Conservation (phyloP, 2,329 filamentous ascomycete genomes). For the Zymoseptoria pseudotritici region DNA sequence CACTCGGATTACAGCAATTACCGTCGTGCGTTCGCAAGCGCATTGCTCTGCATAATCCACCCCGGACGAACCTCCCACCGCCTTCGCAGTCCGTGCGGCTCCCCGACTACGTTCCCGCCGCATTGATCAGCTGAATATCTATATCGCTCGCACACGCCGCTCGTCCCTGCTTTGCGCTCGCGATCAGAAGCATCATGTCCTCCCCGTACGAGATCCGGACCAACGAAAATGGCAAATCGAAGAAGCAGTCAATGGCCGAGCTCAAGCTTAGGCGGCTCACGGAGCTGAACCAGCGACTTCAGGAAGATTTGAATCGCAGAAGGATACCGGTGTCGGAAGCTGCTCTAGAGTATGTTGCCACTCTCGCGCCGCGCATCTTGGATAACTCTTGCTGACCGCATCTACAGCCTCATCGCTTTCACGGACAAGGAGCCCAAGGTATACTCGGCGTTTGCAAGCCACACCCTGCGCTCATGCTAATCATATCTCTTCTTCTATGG, state of each 20-base stretch:
- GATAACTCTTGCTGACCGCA: constrained; percentile 7
- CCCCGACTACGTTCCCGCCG: not conserved
- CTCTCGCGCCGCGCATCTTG: not conserved
- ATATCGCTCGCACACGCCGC: not conserved
- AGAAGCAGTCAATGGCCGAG: constrained; percentile 99
- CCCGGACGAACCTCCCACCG: not conserved
- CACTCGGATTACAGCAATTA: constrained; percentile 1
- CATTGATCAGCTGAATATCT: not conserved
- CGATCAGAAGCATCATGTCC: constrained; percentile 41
- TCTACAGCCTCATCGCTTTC: constrained; percentile 82
- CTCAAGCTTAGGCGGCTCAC: constrained; percentile 93
- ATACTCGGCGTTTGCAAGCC: not conserved
- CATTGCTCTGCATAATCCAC: constrained; percentile 2
- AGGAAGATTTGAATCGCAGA: constrained; percentile 91
- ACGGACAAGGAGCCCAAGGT: constrained; percentile 81
- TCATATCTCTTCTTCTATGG: not conserved
- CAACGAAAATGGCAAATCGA: constrained; percentile 67
- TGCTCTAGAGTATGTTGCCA: constrained; percentile 48
- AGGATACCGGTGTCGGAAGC: constrained; percentile 94
- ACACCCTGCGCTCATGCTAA: constrained; percentile 3
- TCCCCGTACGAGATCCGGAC: constrained; percentile 59
- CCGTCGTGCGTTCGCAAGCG: constrained; percentile 4
- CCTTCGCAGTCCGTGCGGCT: not conserved
- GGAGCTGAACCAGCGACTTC: constrained; percentile 90
- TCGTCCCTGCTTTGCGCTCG: not conserved